Evolutionary conservation across 192 early-diverging fungal genomes (phyloP).

Genomic region (Pilaira anomala): DNA sequence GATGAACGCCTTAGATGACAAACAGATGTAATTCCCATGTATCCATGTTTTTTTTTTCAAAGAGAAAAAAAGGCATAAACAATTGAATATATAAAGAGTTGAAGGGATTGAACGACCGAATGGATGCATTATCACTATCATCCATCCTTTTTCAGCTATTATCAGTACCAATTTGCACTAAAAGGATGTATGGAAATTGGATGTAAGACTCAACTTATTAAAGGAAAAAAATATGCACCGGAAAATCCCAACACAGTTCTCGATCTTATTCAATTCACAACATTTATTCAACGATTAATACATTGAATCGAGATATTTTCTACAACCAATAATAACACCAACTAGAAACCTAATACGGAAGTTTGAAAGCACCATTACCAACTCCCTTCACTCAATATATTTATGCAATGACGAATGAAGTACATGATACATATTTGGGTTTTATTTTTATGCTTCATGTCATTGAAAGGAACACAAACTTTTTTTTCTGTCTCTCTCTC

Average conservation of each 20-base stretch:
- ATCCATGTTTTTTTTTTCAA: background rate
- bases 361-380: too few relatives aligned
- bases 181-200: background rate
- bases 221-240: background rate
- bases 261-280: background rate
- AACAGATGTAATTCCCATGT: background rate
- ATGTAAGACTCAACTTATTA: background rate
- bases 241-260: background rate
- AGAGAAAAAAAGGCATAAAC: background rate
- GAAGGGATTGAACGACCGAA: background rate
- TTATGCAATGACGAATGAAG: background rate
- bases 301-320: too few relatives aligned
- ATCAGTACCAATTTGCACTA: background rate
- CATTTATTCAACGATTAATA: too few relatives aligned
- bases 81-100: conserved; percentile 5
- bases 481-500: background rate
- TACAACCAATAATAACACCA: too few relatives aligned
- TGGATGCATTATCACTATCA: background rate
- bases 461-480: too few relatives aligned
- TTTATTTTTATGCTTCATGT: background rate
- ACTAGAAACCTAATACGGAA: too few relatives aligned
- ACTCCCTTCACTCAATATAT: background rate
- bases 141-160: background rate
- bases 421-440: background rate
- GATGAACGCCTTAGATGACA: background rate